Evolutionary conservation across 306 rosid genomes (phyloP).

Genomic region (Calophaca sinica): DNA sequence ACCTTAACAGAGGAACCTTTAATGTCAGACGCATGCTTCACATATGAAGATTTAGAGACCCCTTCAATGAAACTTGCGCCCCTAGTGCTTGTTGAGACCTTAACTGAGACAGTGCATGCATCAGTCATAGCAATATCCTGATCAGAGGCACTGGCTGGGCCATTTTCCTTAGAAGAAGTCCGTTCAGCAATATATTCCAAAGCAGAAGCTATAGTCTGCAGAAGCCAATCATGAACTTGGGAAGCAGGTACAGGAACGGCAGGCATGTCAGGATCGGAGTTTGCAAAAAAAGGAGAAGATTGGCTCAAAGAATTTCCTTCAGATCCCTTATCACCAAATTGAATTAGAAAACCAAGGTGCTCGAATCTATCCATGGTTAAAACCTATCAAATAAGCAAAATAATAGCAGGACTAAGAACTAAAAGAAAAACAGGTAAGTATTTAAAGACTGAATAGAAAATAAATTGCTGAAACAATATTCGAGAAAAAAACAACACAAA

Average conservation of each 20-base stretch:
- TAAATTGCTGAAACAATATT: slow-evolving; percentile 20
- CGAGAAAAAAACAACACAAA: slow-evolving; percentile 12
- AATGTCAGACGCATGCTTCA: slow-evolving; percentile 86
- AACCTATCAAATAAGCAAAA: slow-evolving; percentile 68
- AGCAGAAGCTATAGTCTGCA: slow-evolving; percentile 78
- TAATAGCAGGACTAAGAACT: slow-evolving; percentile 32
- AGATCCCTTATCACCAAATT: slow-evolving; percentile 85
- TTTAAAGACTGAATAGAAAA: slow-evolving; percentile 21
- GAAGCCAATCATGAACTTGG: slow-evolving; percentile 92
- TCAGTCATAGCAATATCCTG: slow-evolving; percentile 97
- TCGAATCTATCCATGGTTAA: slow-evolving; percentile 89
- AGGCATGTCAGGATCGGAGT: slow-evolving; percentile 99
- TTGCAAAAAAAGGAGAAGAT: slow-evolving; percentile 92
- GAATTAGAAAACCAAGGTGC: slow-evolving; percentile 92
- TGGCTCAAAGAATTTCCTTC: slow-evolving; percentile 83
- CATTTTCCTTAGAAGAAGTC: slow-evolving; percentile 82
- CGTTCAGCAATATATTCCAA: slow-evolving; percentile 89
- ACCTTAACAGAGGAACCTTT: slow-evolving; percentile 95
- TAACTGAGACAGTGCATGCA: slow-evolving; percentile 71
- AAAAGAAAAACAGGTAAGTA: slow-evolving; percentile 19
- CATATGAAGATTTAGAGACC: slow-evolving; percentile 86
- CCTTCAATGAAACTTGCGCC: slow-evolving; percentile 93
- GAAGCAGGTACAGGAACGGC: slow-evolving; percentile 91
- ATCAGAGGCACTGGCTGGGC: slow-evolving; percentile 75
- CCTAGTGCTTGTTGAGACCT: slow-evolving; percentile 66